Evolutionary conservation across 805 yeast genomes (phyloP).

Genomic region (Cyberlindnera mississippiensis): DNA sequence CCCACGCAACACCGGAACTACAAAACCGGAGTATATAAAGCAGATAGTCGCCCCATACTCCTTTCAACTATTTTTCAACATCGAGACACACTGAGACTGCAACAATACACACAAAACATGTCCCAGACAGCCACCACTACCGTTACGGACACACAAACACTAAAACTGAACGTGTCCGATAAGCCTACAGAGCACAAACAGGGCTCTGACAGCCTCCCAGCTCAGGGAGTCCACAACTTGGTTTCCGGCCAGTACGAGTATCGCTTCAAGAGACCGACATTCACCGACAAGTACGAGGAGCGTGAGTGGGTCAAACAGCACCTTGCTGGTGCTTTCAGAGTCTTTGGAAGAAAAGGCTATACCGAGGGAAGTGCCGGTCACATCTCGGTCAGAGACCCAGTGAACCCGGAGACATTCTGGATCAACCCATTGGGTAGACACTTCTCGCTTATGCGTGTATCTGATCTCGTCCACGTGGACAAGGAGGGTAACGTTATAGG

Average conservation of each 20-base stretch:
- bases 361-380: conserved; percentile 84
- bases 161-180: conserved; percentile 13
- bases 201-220: conserved; percentile 10
- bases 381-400: conserved; percentile 81
- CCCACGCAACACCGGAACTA: too few species aligned
- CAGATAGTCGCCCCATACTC: too few species aligned
- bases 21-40: too few species aligned
- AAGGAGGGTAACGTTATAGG: conserved; percentile 56
- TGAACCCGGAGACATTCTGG: conserved; percentile 79
- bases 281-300: conserved; percentile 44
- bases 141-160: conserved; percentile 6
- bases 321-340: conserved; percentile 82
- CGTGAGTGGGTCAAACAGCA: conserved; percentile 60
- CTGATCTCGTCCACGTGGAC: conserved; percentile 62
- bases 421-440: conserved; percentile 85
- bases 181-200: conserved; percentile 2
- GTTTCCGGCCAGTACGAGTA: conserved; percentile 45
- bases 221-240: conserved; percentile 57
- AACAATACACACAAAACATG: background rate
- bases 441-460: conserved; percentile 54
- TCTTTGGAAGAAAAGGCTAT: conserved; percentile 74
- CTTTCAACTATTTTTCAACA: too few species aligned
- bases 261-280: conserved; percentile 50
- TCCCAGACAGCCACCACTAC: conserved; percentile 10
- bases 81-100: too few species aligned